phyloP scores from a whole-genome alignment of 1,284 basidiomycete genomes.

The Taiwanofungus camphoratus region DNA sequence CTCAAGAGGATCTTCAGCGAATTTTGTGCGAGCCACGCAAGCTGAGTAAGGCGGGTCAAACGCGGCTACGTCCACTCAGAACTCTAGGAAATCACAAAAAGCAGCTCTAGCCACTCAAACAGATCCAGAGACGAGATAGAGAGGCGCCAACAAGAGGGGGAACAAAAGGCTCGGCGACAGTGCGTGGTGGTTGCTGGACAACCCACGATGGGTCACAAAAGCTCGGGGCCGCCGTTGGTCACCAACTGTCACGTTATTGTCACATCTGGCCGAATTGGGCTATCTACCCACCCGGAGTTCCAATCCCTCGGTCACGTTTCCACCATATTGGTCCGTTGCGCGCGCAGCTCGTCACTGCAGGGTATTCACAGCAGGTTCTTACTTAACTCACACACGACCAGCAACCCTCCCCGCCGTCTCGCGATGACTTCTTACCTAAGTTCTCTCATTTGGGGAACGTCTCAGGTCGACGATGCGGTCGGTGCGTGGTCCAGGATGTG shows the following conservation, averaged over 20 bases:
- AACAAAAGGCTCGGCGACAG: slow-evolving; percentile 12
- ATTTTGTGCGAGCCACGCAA: slow-evolving; percentile 19
- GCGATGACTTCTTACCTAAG: slow-evolving; percentile 41
- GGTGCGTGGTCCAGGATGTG: slow-evolving; percentile 39
- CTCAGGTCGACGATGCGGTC: slow-evolving; percentile 71
- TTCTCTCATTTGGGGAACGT: slow-evolving; percentile 71
- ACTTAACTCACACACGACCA: slow-evolving; percentile 12
- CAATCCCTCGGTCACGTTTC: slow-evolving; percentile 7
- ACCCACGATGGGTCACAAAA: slow-evolving; percentile 17
- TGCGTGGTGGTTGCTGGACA: slow-evolving; percentile 23
- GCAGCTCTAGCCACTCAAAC: slow-evolving; percentile 1
- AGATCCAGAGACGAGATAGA: slow-evolving; percentile 4
- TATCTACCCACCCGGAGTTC: slow-evolving; percentile 2
- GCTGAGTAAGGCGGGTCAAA: slow-evolving; percentile 17
- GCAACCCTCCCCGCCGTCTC: slow-evolving; percentile 5
- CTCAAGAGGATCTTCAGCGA: slow-evolving; percentile 17
- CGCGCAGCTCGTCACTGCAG: too few species aligned
- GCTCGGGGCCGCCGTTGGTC: slow-evolving; percentile 21
- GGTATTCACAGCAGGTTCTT: not conserved
- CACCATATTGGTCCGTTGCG: slow-evolving; percentile 6
- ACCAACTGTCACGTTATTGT: slow-evolving; percentile 13
- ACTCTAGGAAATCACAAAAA: slow-evolving; percentile 5
- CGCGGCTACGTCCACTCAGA: slow-evolving; percentile 5
- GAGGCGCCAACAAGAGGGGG: slow-evolving; percentile 1
- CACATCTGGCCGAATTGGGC: slow-evolving; percentile 1